Conservation (phyloP, 768 basidiomycete genomes). For the Rhodocollybia butyracea region DNA sequence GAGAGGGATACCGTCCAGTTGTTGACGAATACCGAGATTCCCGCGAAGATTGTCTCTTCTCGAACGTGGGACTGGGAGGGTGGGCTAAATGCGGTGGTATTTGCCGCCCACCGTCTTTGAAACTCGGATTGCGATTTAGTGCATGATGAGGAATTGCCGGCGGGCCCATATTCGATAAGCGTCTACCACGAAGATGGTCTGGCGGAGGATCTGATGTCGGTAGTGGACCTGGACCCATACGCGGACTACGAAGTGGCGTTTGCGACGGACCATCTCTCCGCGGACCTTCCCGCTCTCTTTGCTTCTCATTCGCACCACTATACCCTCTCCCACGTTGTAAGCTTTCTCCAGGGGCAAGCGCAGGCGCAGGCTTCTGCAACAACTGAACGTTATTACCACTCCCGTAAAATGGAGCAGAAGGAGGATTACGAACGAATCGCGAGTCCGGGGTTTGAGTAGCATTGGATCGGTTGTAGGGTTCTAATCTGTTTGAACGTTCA, state of each 20-base stretch:
- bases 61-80: slow-evolving; percentile 12
- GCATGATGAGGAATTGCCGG: slow-evolving; percentile 44
- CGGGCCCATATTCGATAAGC: slow-evolving; percentile 46
- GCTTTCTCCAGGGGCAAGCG: slow-evolving; percentile 17
- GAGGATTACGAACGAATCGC: slow-evolving; percentile 43
- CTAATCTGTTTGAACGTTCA: slow-evolving; percentile 86
- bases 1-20: slow-evolving; percentile 31
- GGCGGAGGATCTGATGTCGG: slow-evolving; percentile 1
- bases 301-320: background rate
- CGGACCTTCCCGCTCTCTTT: background rate
- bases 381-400: slow-evolving; percentile 43
- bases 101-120: slow-evolving; percentile 45
- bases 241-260: background rate
- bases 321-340: background rate
- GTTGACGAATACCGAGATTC: slow-evolving; percentile 36
- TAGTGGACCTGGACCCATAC: background rate
- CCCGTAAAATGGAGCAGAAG: slow-evolving; percentile 32
- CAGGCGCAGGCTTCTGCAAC: slow-evolving; percentile 49
- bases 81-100: slow-evolving; percentile 55
- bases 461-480: slow-evolving; percentile 67
- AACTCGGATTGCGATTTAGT: slow-evolving; percentile 20
- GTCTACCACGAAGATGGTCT: slow-evolving; percentile 35
- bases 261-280: background rate
- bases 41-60: slow-evolving; percentile 34
- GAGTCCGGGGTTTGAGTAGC: slow-evolving; percentile 34